Evolutionary conservation across 345 rosid genomes (phyloP), one percentile per base, ranked within the genome.

Genomic region (Geranium brycei): DNA sequence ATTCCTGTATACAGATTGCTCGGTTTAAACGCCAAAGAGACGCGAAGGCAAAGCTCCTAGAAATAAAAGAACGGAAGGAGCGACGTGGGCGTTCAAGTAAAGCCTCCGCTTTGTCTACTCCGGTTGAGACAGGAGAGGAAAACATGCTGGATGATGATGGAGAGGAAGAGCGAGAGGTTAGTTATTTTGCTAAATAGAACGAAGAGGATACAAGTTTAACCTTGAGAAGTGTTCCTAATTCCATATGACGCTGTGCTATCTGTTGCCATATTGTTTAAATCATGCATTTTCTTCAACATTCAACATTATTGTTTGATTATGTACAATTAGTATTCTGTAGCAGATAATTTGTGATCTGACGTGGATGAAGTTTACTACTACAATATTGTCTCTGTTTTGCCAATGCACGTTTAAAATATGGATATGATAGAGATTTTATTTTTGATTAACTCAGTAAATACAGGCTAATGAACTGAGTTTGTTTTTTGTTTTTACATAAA

Each of bases 141-240:
- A 92, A 90, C 67, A 61, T 77, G 38, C 71, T 85, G 58, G 95
- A 91, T 76, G 97, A 88, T n/a, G 97, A 91, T 69, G 79, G 89
- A 35, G 99, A 95, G 83, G 97, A 95, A 73, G 97, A 95, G 69
- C 80, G 99, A 55, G 99, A 91, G 89, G 97, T 88, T 68, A 73
- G 88, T 74, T 61, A 55, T 60, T 59, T 17, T 13, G 53, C 11
- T 47, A 47, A 15, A 16, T 4, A 15, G 10, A 57, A 18, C n/a
- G 57, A 57, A 62, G 51, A 47, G 2, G 61, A 62, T 16, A 15
- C n/a, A 8, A 57, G n/a, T 4, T 16, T 57, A 16, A 8, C 5
- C 19, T 57, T 15, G 59, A 16, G 8, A 57, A 57, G 13, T 16
- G 4, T 57, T 16, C 18, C 19, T 57, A 17, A 18, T 16, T 17